Base-by-base conservation (phyloP, 106 monocot genomes). In the Gastrodia elata region DNA sequence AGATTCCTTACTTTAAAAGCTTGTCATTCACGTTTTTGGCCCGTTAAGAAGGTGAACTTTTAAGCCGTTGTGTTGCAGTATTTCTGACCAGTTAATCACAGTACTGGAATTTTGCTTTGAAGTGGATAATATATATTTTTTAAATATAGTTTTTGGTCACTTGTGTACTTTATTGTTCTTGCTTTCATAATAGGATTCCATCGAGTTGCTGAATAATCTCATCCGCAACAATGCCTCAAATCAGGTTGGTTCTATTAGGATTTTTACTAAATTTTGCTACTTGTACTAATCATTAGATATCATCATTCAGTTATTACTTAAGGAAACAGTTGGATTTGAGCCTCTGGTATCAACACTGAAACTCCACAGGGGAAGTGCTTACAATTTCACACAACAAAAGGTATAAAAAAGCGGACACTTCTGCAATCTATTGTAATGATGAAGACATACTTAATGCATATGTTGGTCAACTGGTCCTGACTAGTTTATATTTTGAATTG, bases 381-480 rank as follows among this genome's bases (percentile, higher is more conserved):
- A 88, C 73, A 98, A 98, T 77, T 98, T 98, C 58, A 98, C 98
- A 20, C 98, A 98, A 73, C 98, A 98, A 72, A 98, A 98, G 93
- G 98, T 93, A 82, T 59, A 41, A 8, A 34, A 28, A 43, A 56
- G 72, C 3, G 58, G 11, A 30, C 15, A 69, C 40, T 71, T 38
- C 30, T 27, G 10, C 14, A 61, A 68, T 68, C 38, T 65, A 22
- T 69, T 69, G 8, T 69, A 25, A 13, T 67, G 10, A 11, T 39
- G 40, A 61, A 61, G 32, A 25, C 18, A 25, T 13, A 38, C 10
- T 69, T 2, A 69, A 39, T 49, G 43, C 28, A 70, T 48, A 69
- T 52, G 48, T 27, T 2, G 14, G 64, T 36, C 39, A 13, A 41
- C 22, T 33, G 7, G 5, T 35, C 11, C 68, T 77, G 65, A 76